Evolutionary conservation across 352 stramenopile genomes (phyloP).

Genomic region (Albugo candida): DNA sequence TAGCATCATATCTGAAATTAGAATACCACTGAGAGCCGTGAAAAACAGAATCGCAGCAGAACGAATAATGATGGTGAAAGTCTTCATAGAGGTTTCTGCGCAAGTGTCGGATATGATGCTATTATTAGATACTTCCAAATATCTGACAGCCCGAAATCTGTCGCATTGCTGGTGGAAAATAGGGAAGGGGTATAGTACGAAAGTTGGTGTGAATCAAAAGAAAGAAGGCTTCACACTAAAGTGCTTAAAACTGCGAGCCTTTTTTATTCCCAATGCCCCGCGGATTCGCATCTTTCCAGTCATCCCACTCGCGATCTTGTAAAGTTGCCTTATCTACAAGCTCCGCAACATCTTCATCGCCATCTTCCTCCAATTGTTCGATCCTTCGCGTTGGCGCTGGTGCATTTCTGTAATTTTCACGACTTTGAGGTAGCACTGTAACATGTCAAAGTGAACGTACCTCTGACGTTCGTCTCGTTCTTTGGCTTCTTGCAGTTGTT

Average conservation of each 20-base stretch:
- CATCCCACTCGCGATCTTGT: slow-evolving; percentile 90
- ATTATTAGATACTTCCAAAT: no score
- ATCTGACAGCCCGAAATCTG: no score
- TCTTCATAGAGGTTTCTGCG: no score
- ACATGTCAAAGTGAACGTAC: slow-evolving; percentile 11
- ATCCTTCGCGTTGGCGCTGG: slow-evolving; percentile 61
- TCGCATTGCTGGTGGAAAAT: no score
- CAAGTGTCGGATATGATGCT: no score
- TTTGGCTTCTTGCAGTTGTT: slow-evolving; percentile 73
- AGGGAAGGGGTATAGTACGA: no score
- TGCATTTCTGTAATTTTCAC: slow-evolving; percentile 18
- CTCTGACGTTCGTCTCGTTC: slow-evolving; percentile 67
- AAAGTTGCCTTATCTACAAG: slow-evolving; percentile 85
- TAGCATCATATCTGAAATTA: no score
- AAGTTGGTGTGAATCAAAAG: no score
- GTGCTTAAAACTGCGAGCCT: slow-evolving; percentile 80
- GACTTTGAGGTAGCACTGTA: background rate
- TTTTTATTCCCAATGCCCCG: slow-evolving; percentile 94
- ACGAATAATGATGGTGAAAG: no score
- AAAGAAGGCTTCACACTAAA: no score
- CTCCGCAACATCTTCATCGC: slow-evolving; percentile 85
- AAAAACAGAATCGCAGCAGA: no score
- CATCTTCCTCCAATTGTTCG: slow-evolving; percentile 86
- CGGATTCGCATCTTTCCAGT: slow-evolving; percentile 93
- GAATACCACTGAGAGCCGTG: no score